phyloP scores from a whole-genome alignment of 2,329 filamentous ascomycete genomes.

The Aspergillus novofumigatus region DNA sequence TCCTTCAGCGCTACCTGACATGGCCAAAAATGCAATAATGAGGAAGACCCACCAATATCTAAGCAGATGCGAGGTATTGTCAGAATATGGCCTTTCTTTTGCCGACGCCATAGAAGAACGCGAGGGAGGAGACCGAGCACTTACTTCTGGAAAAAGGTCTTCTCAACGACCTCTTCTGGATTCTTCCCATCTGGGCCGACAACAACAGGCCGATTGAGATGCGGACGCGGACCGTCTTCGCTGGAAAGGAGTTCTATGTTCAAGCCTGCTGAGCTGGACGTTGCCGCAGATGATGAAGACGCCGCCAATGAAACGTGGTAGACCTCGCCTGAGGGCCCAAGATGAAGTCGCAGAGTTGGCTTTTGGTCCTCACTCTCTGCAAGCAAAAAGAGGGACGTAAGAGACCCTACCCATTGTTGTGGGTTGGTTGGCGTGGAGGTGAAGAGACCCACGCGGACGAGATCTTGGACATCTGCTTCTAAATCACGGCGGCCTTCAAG shows the following conservation, averaged over 20 bases:
- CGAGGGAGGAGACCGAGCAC: constrained; percentile 9
- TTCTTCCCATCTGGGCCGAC: constrained; percentile 36
- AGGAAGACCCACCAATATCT: constrained; percentile 48
- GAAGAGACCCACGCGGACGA: constrained; percentile 52
- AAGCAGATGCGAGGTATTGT: constrained; percentile 1
- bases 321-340: constrained; percentile 33
- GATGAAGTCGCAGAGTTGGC: constrained; percentile 38
- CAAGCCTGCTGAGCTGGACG: constrained; percentile 15
- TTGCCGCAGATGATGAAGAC: constrained; percentile 12
- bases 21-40: constrained; percentile 37
- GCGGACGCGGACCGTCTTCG: constrained; percentile 32
- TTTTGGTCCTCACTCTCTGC: constrained; percentile 14
- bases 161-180: constrained; percentile 38
- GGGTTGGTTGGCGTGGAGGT: constrained; percentile 30
- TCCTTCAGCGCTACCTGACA: constrained; percentile 39
- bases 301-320: constrained; percentile 38
- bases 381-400: constrained; percentile 36
- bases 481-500: constrained; percentile 3
- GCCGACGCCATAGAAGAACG: neutral
- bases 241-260: constrained; percentile 32
- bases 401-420: constrained; percentile 39
- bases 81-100: neutral
- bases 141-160: constrained; percentile 43
- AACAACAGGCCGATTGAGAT: constrained; percentile 38
- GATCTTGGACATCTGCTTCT: constrained; percentile 39